Evolutionary conservation across 2,329 filamentous ascomycete species (phyloP).

Genomic region (Aspergillus sp.): DNA sequence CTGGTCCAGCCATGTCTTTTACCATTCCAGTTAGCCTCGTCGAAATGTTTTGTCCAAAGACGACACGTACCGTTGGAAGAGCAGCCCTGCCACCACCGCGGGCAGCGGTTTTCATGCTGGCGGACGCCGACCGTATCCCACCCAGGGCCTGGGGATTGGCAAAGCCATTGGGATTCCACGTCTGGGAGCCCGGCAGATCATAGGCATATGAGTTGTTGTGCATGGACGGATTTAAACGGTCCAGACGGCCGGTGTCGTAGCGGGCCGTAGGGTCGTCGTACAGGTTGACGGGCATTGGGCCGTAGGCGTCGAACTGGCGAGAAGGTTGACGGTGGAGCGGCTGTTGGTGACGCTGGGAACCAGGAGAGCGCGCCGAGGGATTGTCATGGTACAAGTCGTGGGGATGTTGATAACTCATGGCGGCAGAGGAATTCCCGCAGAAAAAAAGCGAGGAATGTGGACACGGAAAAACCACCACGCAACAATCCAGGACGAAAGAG

Average conservation of each 20-base stretch:
- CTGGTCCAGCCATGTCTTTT: slow-evolving; percentile 55
- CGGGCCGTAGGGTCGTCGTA: slow-evolving; percentile 60
- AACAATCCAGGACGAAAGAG: slow-evolving; percentile 15
- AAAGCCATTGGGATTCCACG: slow-evolving; percentile 71
- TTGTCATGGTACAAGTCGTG: slow-evolving; percentile 60
- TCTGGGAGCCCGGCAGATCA: slow-evolving; percentile 59
- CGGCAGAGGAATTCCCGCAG: slow-evolving; percentile 13
- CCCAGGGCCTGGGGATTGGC: slow-evolving; percentile 57
- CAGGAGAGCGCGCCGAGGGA: slow-evolving; percentile 60
- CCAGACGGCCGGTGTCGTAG: slow-evolving; percentile 48
- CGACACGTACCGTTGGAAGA: slow-evolving; percentile 60
- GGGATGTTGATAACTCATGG: slow-evolving; percentile 32
- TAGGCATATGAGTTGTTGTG: slow-evolving; percentile 55
- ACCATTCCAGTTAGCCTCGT: slow-evolving; percentile 2
- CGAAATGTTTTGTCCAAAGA: slow-evolving; percentile 2
- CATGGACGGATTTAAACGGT: slow-evolving; percentile 50
- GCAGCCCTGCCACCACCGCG: slow-evolving; percentile 44
- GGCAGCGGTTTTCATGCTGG: slow-evolving; percentile 47
- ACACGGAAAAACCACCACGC: slow-evolving; percentile 22
- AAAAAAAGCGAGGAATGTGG: slow-evolving; percentile 21
- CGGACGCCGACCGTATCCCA: slow-evolving; percentile 49
- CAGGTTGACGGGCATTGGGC: slow-evolving; percentile 55
- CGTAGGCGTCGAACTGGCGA: slow-evolving; percentile 67
- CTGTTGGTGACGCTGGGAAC: slow-evolving; percentile 59
- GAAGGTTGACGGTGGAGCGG: slow-evolving; percentile 62